phyloP scores from a whole-genome alignment of 1,284 basidiomycete species.

The Gomphus sp. region DNA sequence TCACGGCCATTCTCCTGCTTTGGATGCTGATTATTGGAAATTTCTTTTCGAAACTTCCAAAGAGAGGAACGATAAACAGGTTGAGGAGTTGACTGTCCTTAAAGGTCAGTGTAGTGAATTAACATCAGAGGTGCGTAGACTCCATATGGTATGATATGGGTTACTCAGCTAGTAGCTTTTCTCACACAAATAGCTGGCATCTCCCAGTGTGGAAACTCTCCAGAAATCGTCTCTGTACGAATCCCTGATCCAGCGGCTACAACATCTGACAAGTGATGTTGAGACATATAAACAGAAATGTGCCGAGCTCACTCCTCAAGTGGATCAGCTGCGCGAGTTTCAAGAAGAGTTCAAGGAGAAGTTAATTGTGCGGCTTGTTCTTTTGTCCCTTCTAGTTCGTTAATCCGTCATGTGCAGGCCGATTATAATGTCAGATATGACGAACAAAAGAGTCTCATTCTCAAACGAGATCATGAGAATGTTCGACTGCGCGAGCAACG shows the following conservation, averaged over 20 bases:
- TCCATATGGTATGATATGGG: background rate
- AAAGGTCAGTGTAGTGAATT: slow-evolving; percentile 31
- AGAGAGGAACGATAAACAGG: slow-evolving; percentile 34
- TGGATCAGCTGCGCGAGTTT: slow-evolving; percentile 1
- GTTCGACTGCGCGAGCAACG: slow-evolving; percentile 72
- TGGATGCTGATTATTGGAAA: slow-evolving; percentile 18
- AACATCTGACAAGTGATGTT: background rate
- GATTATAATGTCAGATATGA: slow-evolving; percentile 22
- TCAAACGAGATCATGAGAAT: slow-evolving; percentile 68
- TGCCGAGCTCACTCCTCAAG: background rate
- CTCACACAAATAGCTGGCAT: slow-evolving; percentile 27
- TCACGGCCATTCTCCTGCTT: background rate
- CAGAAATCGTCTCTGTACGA: slow-evolving; percentile 40
- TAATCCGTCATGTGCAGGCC: slow-evolving; percentile 1
- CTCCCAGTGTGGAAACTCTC: slow-evolving; percentile 36
- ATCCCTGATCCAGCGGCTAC: slow-evolving; percentile 33
- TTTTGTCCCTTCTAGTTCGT: background rate
- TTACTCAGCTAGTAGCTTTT: background rate
- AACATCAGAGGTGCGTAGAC: slow-evolving; percentile 33
- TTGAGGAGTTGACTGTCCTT: slow-evolving; percentile 32
- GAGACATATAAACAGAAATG: slow-evolving; percentile 8
- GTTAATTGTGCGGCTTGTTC: slow-evolving; percentile 27
- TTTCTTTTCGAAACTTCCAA: slow-evolving; percentile 32
- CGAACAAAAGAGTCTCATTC: slow-evolving; percentile 47
- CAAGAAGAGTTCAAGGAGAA: slow-evolving; percentile 36